Evolutionary conservation across 1,284 basidiomycete genomes (phyloP), one percentile per base, ranked within the genome.

Genomic region (Tylopilus microsporus): DNA sequence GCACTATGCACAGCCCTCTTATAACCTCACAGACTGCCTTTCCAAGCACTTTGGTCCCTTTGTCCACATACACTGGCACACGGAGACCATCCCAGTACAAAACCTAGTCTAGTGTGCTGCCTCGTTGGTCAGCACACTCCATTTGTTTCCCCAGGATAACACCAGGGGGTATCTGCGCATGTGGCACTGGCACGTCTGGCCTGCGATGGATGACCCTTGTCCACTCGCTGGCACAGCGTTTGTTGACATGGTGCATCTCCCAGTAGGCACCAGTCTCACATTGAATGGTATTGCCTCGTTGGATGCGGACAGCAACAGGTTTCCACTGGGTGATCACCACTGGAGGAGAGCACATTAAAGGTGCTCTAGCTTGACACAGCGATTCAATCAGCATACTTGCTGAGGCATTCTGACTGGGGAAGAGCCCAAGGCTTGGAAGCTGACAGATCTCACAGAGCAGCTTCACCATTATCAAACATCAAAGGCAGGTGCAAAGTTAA

Each of bases 41-140:
- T 59, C 68, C 0, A 68, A 70, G 1, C 73, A 77, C 12, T 43
- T 70, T 0, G 62, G 60, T 3, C 73, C 75, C 0, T 82, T 79
- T 63, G 64, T 79, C 1, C 76, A 73, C 2, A 73, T 83, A 12
- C 77, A 82, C 62, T 82, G 81, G 81, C 69, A 77, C 36, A 79
- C 79, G 75, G 79, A 81, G 62, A 77, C 69, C 34, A 72, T 82
- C 41, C 64, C 74, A 0, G 64, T 73, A 1, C 68, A 71, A 19
- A 62, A 73, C 15, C 68, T 82, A 3, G 66, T 71, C 1, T 72
- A 73, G 50, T 83, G 81, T 59, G 79, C 79, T 0, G 70, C 76
- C 56, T 72, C 75, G 1, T 71, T 83, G 39, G 71, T 82, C 49
- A 75, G 77, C 55, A 70, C 72, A 5, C 73, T 82, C 16, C 64